Evolutionary conservation across 2,329 filamentous ascomycete species (phyloP).

Genomic region (Ramularia endophylla): DNA sequence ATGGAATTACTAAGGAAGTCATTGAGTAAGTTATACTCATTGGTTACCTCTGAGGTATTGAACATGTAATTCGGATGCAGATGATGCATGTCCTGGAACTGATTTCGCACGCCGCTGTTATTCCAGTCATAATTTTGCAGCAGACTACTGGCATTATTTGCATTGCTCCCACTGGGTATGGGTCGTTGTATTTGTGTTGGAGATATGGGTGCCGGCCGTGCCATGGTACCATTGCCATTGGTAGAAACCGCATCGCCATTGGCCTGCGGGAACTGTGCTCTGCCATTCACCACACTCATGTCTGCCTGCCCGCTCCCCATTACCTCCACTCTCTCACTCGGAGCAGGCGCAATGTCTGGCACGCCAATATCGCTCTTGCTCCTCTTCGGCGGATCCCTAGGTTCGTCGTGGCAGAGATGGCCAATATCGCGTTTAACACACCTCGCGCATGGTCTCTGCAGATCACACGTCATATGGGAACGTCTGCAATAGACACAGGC

Average conservation of each 20-base stretch:
- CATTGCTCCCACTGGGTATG: constrained; percentile 30
- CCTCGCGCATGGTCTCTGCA: constrained; percentile 87
- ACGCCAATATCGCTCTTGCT: constrained; percentile 50
- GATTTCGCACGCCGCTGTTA: constrained; percentile 67
- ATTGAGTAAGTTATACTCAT: constrained; percentile 94
- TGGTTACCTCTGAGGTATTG: constrained; percentile 84
- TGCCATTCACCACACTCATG: constrained; percentile 9
- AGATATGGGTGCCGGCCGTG: constrained; percentile 65
- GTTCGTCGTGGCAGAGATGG: constrained; percentile 96
- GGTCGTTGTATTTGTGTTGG: constrained; percentile 58
- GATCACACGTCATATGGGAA: constrained; percentile 52
- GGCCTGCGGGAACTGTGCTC: constrained; percentile 9
- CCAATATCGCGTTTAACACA: constrained; percentile 99
- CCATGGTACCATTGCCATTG: constrained; percentile 39
- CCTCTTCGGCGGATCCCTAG: constrained; percentile 81
- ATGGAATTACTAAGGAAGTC: constrained; percentile 92
- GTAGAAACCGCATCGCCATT: constrained; percentile 7
- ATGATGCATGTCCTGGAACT: constrained; percentile 90
- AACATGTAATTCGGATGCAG: constrained; percentile 96
- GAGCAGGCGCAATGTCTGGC: constrained; percentile 32
- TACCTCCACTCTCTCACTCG: constrained; percentile 6
- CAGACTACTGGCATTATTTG: constrained; percentile 43
- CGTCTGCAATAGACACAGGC: constrained; percentile 50
- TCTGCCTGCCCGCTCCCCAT: constrained; percentile 20
- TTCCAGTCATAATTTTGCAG: constrained; percentile 59